Evolutionary conservation across 306 rosid species (phyloP), one percentile per base, ranked within the genome.

Genomic region (Hippophae gyantsensis): DNA sequence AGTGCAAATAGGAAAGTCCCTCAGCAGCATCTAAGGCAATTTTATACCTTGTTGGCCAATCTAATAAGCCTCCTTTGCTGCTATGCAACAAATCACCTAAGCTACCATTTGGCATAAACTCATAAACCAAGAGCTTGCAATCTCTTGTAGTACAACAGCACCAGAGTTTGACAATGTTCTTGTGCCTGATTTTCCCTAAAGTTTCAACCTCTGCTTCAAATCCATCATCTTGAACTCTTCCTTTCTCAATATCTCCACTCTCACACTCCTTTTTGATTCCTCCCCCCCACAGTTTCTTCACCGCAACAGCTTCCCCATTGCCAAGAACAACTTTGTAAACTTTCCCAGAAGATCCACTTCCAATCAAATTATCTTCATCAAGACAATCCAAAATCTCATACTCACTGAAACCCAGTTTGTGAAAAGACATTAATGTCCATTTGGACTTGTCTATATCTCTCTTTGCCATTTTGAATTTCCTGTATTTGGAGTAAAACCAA

Each of bases 31-130:
- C 98, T 47, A 92, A 68, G 60, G 89, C 95, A 26, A 90, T 85
- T 74, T 85, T 85, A 64, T 67, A 85, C 81, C 98, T 83, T 0
- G 82, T 85, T 25, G 89, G 95, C 98, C 98, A 92, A 58, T 92
- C 95, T 72, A 92, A 72, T 77, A 81, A 66, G n/a, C 92, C 96
- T 14, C 83, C 85, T 74, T 83, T 92, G 13, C 78, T 85, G 43
- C 96, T 70, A 63, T 87, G 98, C 63, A 92, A 80, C 80, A 86
- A 69, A 72, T 90, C 96, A 7, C 98, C 96, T 1, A 90, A 81
- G 62, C 98, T 90, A 7, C 98, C 98, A 59, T 90, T 83, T 1
- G 94, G 92, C 98, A 90, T 87, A 72, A 87, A 87, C 74, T 90
- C 98, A n/a, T 87, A 92, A 27, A 92, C 98, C 77, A 92, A 58